A percentile compares a stretch with the other conserved stretches of the same genome.
Evolutionary conservation across 1,284 basidiomycete genomes (phyloP).

Genomic region (Ganoderma leucocontextum): DNA sequence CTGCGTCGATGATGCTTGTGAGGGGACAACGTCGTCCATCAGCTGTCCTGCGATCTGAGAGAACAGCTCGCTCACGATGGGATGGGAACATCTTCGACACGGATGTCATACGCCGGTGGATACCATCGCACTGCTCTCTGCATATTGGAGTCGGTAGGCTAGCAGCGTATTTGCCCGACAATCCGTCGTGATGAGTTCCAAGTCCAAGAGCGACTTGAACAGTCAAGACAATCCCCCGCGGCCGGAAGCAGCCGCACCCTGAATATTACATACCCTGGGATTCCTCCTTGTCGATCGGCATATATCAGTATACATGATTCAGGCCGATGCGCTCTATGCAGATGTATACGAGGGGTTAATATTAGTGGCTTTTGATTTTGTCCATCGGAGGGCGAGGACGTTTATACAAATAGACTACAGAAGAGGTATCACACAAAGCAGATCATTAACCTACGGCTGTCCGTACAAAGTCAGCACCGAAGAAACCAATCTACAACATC

Average conservation of each 20-base stretch:
- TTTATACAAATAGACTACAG: conserved; percentile 19
- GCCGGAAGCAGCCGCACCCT: neutral
- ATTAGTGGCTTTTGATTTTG: neutral
- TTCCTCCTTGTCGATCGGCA: too few relatives aligned
- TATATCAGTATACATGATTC: too few relatives aligned
- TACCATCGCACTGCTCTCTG: conserved; percentile 67
- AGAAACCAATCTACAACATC: conserved; percentile 20
- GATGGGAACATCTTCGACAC: conserved; percentile 64
- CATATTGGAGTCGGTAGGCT: conserved; percentile 12
- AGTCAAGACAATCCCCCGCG: too few relatives aligned
- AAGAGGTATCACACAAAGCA: conserved; percentile 19
- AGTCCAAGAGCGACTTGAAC: neutral
- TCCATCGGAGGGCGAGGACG: neutral
- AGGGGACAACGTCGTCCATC: neutral
- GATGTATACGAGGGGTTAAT: neutral
- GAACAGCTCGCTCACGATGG: conserved; percentile 52
- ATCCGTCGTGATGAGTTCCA: neutral
- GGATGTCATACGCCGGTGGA: conserved; percentile 73
- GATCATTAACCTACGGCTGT: conserved; percentile 22
- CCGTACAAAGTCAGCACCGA: conserved; percentile 17
- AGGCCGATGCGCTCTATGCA: too few relatives aligned
- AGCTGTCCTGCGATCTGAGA: neutral
- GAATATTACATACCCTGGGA: too few relatives aligned
- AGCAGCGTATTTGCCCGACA: neutral
- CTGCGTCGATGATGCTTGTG: conserved; percentile 70